These are phyloP conservation scores for Aphanomyces euteiches DNA, from an alignment of 352 stramenopile species.

Conservation along the genomic window DNA sequence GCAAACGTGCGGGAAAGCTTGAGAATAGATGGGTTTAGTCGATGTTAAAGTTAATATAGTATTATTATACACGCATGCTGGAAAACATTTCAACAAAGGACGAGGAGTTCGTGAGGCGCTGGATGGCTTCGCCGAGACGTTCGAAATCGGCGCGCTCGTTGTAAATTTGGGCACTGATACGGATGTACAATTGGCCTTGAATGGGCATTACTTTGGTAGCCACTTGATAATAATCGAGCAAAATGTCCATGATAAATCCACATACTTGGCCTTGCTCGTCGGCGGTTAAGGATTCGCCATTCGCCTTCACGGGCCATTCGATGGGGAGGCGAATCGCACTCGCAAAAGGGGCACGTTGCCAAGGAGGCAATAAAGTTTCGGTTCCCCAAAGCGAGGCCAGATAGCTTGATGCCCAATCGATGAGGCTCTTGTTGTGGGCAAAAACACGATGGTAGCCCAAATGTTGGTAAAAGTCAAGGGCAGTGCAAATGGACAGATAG, in stretches of 20 bases:
- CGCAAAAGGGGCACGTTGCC: constrained; percentile 79
- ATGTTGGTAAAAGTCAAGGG: constrained; percentile 81
- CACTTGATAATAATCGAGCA: constrained; percentile 68
- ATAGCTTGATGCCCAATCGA: constrained; percentile 77
- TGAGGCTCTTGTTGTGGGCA: constrained; percentile 78
- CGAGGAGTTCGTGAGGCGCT: constrained; percentile 49
- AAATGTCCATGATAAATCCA: constrained; percentile 74
- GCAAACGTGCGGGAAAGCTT: too few relatives aligned
- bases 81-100: constrained; percentile 29
- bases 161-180: constrained; percentile 83
- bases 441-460: constrained; percentile 67
- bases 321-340: constrained; percentile 75
- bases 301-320: constrained; percentile 45
- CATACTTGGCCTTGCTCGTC: constrained; percentile 63
- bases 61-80: constrained; percentile 24
- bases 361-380: constrained; percentile 61
- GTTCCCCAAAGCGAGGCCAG: constrained; percentile 71
- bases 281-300: constrained; percentile 45
- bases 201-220: constrained; percentile 66
- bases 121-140: constrained; percentile 61
- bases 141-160: constrained; percentile 80
- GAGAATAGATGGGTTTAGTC: constrained; percentile 5
- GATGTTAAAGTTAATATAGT: constrained; percentile 12
- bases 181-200: constrained; percentile 65
- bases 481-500: constrained; percentile 75